Evolutionary conservation across 2,329 filamentous ascomycete genomes (phyloP).

Genomic region (Colletotrichum incanum): DNA sequence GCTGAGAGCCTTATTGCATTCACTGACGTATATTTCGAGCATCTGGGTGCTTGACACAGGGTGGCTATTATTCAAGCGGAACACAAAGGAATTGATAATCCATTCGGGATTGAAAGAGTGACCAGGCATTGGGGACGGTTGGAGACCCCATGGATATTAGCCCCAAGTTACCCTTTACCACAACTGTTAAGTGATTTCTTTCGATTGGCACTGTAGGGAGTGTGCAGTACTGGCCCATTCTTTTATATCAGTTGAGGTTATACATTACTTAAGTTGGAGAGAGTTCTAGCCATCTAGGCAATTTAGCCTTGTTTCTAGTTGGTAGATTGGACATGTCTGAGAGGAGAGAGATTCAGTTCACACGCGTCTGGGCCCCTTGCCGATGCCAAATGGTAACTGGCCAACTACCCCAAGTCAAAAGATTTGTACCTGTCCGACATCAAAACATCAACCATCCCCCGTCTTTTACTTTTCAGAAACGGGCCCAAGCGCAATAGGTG

Average conservation of each 20-base stretch:
- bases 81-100: neutral
- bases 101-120: neutral
- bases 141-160: no score
- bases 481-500: slow-evolving; percentile 14
- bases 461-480: neutral
- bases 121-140: neutral
- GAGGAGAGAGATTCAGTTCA: neutral
- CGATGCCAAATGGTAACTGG: neutral
- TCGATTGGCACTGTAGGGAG: no score
- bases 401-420: neutral
- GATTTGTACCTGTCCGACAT: neutral
- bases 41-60: no score
- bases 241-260: no score
- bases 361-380: neutral
- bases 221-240: no score
- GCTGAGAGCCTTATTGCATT: no score
- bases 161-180: neutral
- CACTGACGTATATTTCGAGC: no score
- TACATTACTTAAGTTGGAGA: neutral
- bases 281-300: neutral
- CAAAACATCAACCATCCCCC: neutral
- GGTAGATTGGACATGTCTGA: neutral
- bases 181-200: neutral
- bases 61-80: no score
- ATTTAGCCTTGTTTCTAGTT: neutral